These are phyloP conservation scores for Fusarium longipes DNA, from an alignment of 2,329 filamentous ascomycete genomes.

Conservation along the genomic window DNA sequence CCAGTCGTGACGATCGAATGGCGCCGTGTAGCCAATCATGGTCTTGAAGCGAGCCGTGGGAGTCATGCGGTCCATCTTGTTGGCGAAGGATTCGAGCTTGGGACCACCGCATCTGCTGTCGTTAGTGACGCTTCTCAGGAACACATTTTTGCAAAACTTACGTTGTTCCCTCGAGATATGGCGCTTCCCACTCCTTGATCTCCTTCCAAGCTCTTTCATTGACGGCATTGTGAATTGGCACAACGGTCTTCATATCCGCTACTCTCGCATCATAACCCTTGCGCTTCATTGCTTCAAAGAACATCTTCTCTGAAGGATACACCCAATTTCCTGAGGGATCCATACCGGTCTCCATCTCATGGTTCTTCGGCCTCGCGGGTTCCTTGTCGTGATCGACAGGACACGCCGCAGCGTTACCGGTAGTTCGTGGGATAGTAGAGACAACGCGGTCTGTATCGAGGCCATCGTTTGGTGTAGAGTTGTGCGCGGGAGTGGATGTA, in stretches of 20 bases:
- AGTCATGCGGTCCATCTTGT: conserved; percentile 75
- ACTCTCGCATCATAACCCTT: conserved; percentile 81
- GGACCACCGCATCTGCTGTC: conserved; percentile 73
- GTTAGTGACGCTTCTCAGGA: not conserved
- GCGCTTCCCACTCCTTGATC: conserved; percentile 88
- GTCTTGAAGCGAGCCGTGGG: conserved; percentile 87
- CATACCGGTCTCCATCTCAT: conserved; percentile 80
- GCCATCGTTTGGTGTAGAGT: conserved; percentile 22
- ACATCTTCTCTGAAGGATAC: conserved; percentile 96
- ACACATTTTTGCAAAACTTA: conserved; percentile 49
- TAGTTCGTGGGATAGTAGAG: conserved; percentile 80
- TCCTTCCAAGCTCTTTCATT: conserved; percentile 96
- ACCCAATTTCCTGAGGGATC: conserved; percentile 90
- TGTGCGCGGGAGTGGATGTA: conserved; percentile 15
- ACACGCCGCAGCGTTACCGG: conserved; percentile 51
- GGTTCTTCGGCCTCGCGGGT: conserved; percentile 66
- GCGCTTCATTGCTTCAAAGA: conserved; percentile 95
- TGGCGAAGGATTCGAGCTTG: conserved; percentile 84
- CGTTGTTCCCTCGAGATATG: conserved; percentile 68
- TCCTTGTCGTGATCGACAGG: conserved; percentile 54
- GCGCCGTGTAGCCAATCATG: conserved; percentile 85
- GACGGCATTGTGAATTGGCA: conserved; percentile 98
- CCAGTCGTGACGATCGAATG: conserved; percentile 98
- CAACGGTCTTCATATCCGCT: conserved; percentile 87
- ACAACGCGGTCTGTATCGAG: conserved; percentile 78